Evolutionary conservation across 1,284 basidiomycete genomes (phyloP), one percentile per base, ranked within the genome.

Genomic region (Kalmanozyma brasiliensis): DNA sequence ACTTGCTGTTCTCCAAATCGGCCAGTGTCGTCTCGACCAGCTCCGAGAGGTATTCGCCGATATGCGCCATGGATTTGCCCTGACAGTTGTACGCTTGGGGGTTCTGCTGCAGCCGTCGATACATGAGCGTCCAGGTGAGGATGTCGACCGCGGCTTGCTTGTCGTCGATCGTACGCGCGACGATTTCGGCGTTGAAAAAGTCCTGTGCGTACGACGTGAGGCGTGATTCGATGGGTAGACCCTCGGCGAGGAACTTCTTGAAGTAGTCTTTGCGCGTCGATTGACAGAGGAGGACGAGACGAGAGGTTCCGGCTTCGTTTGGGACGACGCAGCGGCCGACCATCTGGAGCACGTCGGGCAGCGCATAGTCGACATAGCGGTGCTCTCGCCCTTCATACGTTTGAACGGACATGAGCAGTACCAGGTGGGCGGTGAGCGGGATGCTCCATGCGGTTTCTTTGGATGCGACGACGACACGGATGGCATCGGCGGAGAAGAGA

Each of bases 271-370:
- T 82, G 36, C 94, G 87, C 3, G 93, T 96, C 80, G 95, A 91
- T 79, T 98, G 95, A 79, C 92, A 94, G 91, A 98, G 95, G 45
- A 98, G 85, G 8, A 99, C 90, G 78, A 94, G 97, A 17, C 93
- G 90, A 72, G 91, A 93, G 52, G 89, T 89, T 3, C 70, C 77
- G 6, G 49, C 32, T 63, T 93, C 89, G 43, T 85, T 84, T 16
- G 95, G 93, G 8, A 61, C 30, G 80, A 94, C 97, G 1, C 95
- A 94, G 19, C 90, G 88, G 37, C 96, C 96, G 88, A 98, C 96
- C 95, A 98, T 98, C 80, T 98, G 94, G 2, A 98, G 87, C 11
- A 98, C 91, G 75, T 98, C 94, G 85, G 95, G 93, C 58, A 98
- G 91, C 2, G 96, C 92, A 79, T 98, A 98, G 84, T 98, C 95